phyloP scores from a whole-genome alignment of 2,329 filamentous ascomycete species.

The Onygena corvina region DNA sequence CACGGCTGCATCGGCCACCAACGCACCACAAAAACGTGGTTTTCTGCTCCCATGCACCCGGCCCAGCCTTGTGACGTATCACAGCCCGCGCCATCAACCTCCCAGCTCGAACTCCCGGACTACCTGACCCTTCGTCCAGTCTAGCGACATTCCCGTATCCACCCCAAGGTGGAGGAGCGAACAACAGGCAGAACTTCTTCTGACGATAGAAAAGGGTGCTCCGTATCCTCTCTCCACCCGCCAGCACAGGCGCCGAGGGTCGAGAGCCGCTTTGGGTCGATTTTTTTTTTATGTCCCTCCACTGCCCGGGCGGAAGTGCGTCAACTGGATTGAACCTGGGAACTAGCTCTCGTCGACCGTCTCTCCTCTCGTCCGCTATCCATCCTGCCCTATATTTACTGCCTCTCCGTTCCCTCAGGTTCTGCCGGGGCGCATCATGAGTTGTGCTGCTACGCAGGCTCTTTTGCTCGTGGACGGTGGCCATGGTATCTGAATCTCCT shows the following conservation, averaged over 20 bases:
- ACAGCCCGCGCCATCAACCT: not conserved
- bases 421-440: not conserved
- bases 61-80: conserved; percentile 5
- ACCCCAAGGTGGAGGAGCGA: not conserved
- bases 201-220: too few relatives aligned
- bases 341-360: too few relatives aligned
- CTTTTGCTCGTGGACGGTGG: not conserved
- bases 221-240: not conserved
- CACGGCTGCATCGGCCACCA: not conserved
- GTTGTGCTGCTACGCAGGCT: not conserved
- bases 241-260: conserved; percentile 2
- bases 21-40: not conserved
- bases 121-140: not conserved
- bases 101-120: too few relatives aligned
- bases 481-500: conserved; percentile 3
- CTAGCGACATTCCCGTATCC: conserved; percentile 2
- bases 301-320: too few relatives aligned
- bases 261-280: too few relatives aligned
- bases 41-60: not conserved
- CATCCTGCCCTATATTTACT: too few relatives aligned
- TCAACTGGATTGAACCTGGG: too few relatives aligned
- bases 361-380: too few relatives aligned
- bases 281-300: conserved; percentile 4
- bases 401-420: not conserved
- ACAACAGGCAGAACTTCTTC: not conserved